Evolutionary conservation across 345 rosid species (phyloP).

Genomic region (Iberis pinnata): DNA sequence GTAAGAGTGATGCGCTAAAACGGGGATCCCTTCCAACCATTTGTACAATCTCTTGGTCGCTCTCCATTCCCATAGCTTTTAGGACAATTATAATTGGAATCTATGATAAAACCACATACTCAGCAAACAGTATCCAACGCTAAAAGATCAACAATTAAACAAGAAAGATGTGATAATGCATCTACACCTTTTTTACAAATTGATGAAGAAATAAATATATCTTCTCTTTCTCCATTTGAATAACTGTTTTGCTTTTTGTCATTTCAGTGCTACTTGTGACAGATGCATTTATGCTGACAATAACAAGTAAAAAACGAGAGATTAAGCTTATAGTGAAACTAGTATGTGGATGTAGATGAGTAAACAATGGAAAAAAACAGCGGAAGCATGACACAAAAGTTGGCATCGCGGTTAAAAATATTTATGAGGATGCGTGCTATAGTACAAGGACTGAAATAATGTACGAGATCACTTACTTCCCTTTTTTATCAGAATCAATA

Average conservation of each 20-base stretch:
- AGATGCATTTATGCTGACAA: slow-evolving; percentile 75
- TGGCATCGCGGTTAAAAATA: slow-evolving; percentile 7
- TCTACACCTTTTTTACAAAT: slow-evolving; percentile 52
- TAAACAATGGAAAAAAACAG: too few species aligned
- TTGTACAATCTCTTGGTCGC: slow-evolving; percentile 91
- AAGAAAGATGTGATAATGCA: slow-evolving; percentile 11
- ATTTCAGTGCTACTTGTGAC: slow-evolving; percentile 89
- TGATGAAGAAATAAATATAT: slow-evolving; percentile 74
- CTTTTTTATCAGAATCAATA: slow-evolving; percentile 82
- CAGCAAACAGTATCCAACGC: slow-evolving; percentile 11
- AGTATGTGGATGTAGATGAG: too few species aligned
- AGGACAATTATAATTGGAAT: slow-evolving; percentile 84
- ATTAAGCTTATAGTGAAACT: slow-evolving; percentile 11
- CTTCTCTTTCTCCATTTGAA: slow-evolving; percentile 84
- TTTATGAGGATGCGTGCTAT: slow-evolving; percentile 5
- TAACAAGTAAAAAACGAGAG: slow-evolving; percentile 13
- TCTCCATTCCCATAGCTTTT: slow-evolving; percentile 97
- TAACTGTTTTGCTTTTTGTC: slow-evolving; percentile 80
- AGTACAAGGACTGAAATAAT: slow-evolving; percentile 3
- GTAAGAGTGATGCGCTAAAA: slow-evolving; percentile 63
- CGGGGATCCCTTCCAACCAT: slow-evolving; percentile 96
- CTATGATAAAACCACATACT: slow-evolving; percentile 29
- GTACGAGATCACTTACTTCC: slow-evolving; percentile 64
- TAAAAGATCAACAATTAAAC: slow-evolving; percentile 4
- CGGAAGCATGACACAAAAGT: background rate